A percentile compares a stretch with the other conserved stretches of the same genome.
phyloP scores from a whole-genome alignment of 805 yeast genomes.

The Starmerella sirachaensis region DNA sequence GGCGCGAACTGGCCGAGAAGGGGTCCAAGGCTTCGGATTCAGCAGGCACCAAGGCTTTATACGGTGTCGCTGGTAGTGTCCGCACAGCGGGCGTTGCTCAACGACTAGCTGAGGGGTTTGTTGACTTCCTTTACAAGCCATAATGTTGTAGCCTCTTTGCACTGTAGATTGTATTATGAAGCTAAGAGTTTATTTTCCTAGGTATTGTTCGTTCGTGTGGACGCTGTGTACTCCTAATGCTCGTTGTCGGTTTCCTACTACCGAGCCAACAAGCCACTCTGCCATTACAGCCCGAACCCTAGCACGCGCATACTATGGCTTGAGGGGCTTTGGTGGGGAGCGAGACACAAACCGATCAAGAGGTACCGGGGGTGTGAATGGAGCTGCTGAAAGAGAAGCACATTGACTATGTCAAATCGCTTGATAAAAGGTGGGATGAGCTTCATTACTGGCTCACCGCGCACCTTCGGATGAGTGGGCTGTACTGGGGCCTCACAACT shows the following conservation, averaged over 20 bases:
- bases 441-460: slow-evolving; percentile 81
- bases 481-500: slow-evolving; percentile 91
- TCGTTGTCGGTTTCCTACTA: no score
- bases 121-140: slow-evolving; percentile 64
- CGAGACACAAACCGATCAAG: no score
- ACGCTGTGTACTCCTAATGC: no score
- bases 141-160: slow-evolving; percentile 1
- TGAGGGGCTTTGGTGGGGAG: no score
- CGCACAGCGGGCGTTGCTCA: slow-evolving; percentile 76
- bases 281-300: no score
- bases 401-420: slow-evolving; percentile 41
- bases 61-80: slow-evolving; percentile 92
- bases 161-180: no score
- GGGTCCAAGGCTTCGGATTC: slow-evolving; percentile 22
- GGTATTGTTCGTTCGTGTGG: no score
- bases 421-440: slow-evolving; percentile 46
- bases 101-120: slow-evolving; percentile 60
- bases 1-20: slow-evolving; percentile 32
- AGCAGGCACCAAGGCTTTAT: slow-evolving; percentile 67
- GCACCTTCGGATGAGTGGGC: slow-evolving; percentile 75
- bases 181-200: no score
- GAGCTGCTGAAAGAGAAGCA: slow-evolving; percentile 38
- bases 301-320: no score
- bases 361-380: no score
- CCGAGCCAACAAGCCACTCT: no score